Evolutionary conservation across 176 grass and related monocot species (phyloP).

Genomic region (Raddia distichophylla): DNA sequence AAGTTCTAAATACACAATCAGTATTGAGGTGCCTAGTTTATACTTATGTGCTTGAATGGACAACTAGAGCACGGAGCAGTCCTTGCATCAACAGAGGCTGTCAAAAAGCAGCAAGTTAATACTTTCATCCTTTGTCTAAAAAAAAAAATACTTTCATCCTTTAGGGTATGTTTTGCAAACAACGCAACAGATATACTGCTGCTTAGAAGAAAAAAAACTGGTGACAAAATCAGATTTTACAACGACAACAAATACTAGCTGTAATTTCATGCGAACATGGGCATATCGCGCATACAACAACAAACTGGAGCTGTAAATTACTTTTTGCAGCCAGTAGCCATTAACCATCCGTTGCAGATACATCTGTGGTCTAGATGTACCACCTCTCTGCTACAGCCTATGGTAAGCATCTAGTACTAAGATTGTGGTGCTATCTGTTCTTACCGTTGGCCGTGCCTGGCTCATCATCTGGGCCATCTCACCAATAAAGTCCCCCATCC

Average conservation of each 20-base stretch:
- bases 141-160: neutral
- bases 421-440: neutral
- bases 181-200: neutral
- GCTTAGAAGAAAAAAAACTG: neutral
- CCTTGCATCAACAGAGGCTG: neutral
- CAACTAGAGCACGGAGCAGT: neutral
- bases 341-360: neutral
- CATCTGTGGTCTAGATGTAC: neutral
- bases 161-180: neutral
- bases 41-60: neutral
- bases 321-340: neutral
- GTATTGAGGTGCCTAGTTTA: neutral
- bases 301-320: neutral
- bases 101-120: neutral
- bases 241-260: conserved; percentile 1
- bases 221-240: neutral
- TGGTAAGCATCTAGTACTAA: neutral
- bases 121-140: neutral
- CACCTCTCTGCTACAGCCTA: neutral
- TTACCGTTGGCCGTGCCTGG: conserved; percentile 68
- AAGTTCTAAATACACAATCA: neutral
- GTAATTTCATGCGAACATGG: neutral
- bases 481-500: conserved; percentile 88
- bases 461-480: conserved; percentile 99
- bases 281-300: neutral